Conservation (phyloP, 208 protist genomes). For the Sergeia podlipaevii region DNA sequence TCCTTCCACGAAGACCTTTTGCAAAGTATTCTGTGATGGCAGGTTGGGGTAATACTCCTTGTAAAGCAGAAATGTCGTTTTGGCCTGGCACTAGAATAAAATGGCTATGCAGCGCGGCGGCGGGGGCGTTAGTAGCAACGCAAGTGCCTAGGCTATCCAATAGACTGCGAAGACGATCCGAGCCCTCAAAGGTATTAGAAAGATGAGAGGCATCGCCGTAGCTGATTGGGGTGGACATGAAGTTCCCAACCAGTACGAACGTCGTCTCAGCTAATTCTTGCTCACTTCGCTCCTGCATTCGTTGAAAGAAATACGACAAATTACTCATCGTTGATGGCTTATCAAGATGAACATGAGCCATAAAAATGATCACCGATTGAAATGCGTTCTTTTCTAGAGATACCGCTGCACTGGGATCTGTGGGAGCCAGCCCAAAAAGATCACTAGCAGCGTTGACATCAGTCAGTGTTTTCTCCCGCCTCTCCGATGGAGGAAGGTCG, state of each 20-base stretch:
- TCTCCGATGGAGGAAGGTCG: conserved; percentile 72
- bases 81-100: conserved; percentile 82
- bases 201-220: conserved; percentile 82
- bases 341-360: conserved; percentile 84
- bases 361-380: conserved; percentile 70
- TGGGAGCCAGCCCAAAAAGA: conserved; percentile 67
- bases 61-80: conserved; percentile 54
- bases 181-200: conserved; percentile 57
- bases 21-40: conserved; percentile 50
- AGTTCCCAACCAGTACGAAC: conserved; percentile 77
- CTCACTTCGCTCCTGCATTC: conserved; percentile 81
- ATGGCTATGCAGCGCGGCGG: conserved; percentile 66
- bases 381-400: conserved; percentile 58
- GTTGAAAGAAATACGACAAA: conserved; percentile 63
- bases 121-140: conserved; percentile 58
- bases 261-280: conserved; percentile 73
- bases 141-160: conserved; percentile 53
- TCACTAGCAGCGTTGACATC: conserved; percentile 52
- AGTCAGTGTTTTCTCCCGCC: conserved; percentile 49
- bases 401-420: conserved; percentile 35
- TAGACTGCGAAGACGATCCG: conserved; percentile 37
- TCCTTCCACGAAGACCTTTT: conserved; percentile 39
- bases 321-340: conserved; percentile 43
- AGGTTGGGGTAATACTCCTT: conserved; percentile 74
- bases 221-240: conserved; percentile 58